These are phyloP conservation scores for Yarrowia phangngaensis DNA, from an alignment of 805 yeast species.

Conservation along the genomic window DNA sequence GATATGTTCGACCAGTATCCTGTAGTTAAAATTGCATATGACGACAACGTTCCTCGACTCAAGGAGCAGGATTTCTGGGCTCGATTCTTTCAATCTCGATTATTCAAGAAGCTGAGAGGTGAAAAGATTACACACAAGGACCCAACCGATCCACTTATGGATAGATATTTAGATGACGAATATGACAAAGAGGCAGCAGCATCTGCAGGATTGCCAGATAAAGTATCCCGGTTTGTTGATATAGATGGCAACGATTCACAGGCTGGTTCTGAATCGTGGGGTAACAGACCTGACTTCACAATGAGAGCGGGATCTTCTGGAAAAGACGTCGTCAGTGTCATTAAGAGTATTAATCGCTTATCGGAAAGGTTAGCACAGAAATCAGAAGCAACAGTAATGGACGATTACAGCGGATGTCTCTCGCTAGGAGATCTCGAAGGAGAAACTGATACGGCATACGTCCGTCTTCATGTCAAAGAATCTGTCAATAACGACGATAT, in stretches of 20 bases:
- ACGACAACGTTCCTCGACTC: conserved; percentile 84
- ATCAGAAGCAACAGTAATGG: conserved; percentile 7
- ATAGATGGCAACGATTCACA: conserved; percentile 77
- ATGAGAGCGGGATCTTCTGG: conserved; percentile 63
- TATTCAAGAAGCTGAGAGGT: conserved; percentile 84
- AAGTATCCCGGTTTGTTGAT: conserved; percentile 69
- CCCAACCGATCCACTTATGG: conserved; percentile 79
- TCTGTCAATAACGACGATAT: conserved; percentile 1
- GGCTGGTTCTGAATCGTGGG: conserved; percentile 60
- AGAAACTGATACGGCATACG: conserved; percentile 1
- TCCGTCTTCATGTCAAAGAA: neutral
- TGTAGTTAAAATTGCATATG: conserved; percentile 79
- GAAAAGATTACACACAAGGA: conserved; percentile 73
- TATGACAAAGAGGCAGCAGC: conserved; percentile 41
- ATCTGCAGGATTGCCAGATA: conserved; percentile 10
- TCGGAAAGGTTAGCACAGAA: conserved; percentile 67
- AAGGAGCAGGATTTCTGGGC: conserved; percentile 96
- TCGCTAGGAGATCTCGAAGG: conserved; percentile 7
- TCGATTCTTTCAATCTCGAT: conserved; percentile 82
- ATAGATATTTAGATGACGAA: conserved; percentile 61
- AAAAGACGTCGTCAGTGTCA: conserved; percentile 66
- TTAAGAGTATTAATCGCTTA: conserved; percentile 84
- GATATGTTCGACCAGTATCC: conserved; percentile 93
- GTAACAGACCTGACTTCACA: conserved; percentile 83
- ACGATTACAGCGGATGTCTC: neutral